A percentile compares a stretch with the other conserved stretches of the same genome.
These are phyloP conservation scores for Leersia perrieri DNA, from an alignment of 176 grass and related monocot genomes.

Conservation along the genomic window DNA sequence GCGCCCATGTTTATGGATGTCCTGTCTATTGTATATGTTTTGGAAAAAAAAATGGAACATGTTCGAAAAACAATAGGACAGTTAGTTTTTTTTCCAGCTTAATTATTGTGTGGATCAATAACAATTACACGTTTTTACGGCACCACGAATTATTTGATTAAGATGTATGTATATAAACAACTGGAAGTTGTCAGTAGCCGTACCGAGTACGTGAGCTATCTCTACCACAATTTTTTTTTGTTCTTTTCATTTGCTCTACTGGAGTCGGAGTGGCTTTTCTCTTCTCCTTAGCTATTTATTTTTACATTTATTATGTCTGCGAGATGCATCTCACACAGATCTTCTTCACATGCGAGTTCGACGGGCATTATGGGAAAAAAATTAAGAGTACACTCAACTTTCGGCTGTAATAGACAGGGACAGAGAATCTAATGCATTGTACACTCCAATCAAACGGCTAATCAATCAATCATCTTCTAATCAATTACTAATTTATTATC, in stretches of 20 bases:
- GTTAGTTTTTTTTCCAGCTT: background rate
- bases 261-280: too few species aligned
- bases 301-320: background rate
- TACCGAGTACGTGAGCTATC: slow-evolving; percentile 19
- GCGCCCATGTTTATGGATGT: too few species aligned
- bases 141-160: background rate
- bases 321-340: slow-evolving; percentile 35
- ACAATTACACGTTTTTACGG: background rate
- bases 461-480: slow-evolving; percentile 5
- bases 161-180: background rate
- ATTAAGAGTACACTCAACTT: slow-evolving; percentile 46
- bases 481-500: background rate
- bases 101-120: background rate
- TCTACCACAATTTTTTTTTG: background rate
- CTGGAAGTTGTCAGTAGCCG: background rate
- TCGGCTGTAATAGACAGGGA: slow-evolving; percentile 52
- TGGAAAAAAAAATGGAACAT: background rate
- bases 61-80: background rate
- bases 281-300: background rate
- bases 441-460: slow-evolving; percentile 35
- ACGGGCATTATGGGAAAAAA: slow-evolving; percentile 30
- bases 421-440: slow-evolving; percentile 43
- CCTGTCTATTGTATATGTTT: too few species aligned
- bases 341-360: slow-evolving; percentile 44
- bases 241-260: background rate